These are phyloP conservation scores for Tolypocladium cylindrosporum DNA, from an alignment of 2,329 filamentous ascomycete genomes.

Conservation along the genomic window DNA sequence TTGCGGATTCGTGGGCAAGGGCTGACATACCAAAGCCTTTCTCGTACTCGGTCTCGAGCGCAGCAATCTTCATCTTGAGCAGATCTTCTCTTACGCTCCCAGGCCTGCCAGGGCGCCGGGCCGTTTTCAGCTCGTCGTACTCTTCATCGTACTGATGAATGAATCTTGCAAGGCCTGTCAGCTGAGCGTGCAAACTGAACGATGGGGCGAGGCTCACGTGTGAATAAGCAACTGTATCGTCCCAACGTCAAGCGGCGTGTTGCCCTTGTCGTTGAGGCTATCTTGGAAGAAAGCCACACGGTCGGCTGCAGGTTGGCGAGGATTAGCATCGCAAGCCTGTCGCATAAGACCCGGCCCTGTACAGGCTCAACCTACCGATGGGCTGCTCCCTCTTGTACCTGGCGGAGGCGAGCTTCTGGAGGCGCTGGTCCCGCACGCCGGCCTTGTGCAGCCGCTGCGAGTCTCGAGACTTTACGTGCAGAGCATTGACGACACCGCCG, in stretches of 20 bases:
- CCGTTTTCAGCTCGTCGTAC: conserved; percentile 52
- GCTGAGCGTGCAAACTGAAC: conserved; percentile 6
- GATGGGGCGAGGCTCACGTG: conserved; percentile 33
- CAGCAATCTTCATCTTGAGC: conserved; percentile 59
- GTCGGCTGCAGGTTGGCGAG: conserved; percentile 15
- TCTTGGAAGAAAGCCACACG: conserved; percentile 58
- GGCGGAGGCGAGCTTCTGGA: conserved; percentile 60
- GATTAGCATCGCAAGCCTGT: neutral
- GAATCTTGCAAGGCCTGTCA: conserved; percentile 34
- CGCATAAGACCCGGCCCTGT: neutral
- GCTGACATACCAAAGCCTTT: conserved; percentile 61
- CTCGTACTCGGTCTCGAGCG: conserved; percentile 69
- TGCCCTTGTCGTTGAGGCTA: conserved; percentile 39
- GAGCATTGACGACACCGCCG: conserved; percentile 57
- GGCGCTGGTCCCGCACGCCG: conserved; percentile 68
- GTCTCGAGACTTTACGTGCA: conserved; percentile 86
- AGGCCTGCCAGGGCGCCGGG: conserved; percentile 69
- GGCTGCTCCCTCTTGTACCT: conserved; percentile 66
- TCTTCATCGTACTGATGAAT: conserved; percentile 64
- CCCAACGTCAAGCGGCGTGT: conserved; percentile 38
- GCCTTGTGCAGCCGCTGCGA: conserved; percentile 73
- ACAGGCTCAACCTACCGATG: conserved; percentile 43
- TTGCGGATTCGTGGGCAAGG: neutral
- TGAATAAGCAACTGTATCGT: conserved; percentile 53
- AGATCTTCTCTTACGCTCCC: conserved; percentile 68